Conservation (phyloP, 768 basidiomycete genomes). For the Tephrocybe sp. region DNA sequence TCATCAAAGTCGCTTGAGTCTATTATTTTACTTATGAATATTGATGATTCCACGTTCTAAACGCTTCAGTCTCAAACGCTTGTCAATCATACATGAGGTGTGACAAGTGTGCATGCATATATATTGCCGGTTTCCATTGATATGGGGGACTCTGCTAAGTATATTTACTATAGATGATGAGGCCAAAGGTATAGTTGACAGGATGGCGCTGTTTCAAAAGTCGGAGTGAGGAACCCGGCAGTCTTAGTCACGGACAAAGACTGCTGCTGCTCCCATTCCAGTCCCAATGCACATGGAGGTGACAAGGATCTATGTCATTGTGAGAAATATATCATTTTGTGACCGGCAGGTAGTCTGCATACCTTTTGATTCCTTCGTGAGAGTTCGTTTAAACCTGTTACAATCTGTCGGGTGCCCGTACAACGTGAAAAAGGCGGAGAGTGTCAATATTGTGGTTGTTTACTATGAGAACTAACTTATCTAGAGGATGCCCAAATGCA, state of each 20-base stretch:
- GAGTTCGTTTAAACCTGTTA: constrained; percentile 77
- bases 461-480: constrained; percentile 42
- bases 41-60: no score
- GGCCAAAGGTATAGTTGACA: no score
- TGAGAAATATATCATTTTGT: background rate
- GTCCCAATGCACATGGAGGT: constrained; percentile 89
- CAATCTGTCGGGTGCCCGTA: constrained; percentile 84
- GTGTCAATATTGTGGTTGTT: background rate
- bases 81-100: no score
- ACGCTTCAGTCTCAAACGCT: no score
- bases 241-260: constrained; percentile 62
- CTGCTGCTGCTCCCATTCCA: constrained; percentile 88
- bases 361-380: constrained; percentile 70
- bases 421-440: constrained; percentile 46
- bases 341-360: constrained; percentile 25
- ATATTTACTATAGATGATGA: no score
- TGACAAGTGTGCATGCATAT: no score
- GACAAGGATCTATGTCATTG: constrained; percentile 59
- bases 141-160: no score
- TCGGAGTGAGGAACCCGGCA: no score
- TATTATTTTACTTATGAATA: no score
- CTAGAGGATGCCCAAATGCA: constrained; percentile 81
- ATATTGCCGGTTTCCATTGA: no score
- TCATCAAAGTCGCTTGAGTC: no score
- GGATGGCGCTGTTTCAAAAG: no score